These are phyloP conservation scores for Lipomyces chichibuensis DNA, from an alignment of 805 yeast genomes.

Conservation along the genomic window DNA sequence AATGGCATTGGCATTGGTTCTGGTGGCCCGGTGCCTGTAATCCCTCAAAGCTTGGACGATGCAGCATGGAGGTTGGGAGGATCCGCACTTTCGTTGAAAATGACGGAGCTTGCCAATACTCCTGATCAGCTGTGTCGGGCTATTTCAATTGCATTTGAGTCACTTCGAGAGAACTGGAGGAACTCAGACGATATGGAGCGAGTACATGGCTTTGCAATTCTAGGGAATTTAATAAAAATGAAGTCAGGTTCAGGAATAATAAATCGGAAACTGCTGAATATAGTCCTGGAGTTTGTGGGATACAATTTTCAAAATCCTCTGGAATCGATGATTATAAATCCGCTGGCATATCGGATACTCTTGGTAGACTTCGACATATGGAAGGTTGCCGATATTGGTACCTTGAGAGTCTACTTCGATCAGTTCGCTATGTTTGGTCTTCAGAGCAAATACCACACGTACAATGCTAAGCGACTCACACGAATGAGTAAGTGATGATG, in stretches of 20 bases:
- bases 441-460: constrained; percentile 54
- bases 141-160: constrained; percentile 49
- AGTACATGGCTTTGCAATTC: constrained; percentile 61
- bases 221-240: constrained; percentile 56
- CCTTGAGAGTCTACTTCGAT: constrained; percentile 56
- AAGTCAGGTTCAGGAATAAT: constrained; percentile 46
- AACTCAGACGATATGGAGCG: constrained; percentile 61
- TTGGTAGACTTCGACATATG: constrained; percentile 68
- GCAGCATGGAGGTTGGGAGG: constrained; percentile 54
- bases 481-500: constrained; percentile 52
- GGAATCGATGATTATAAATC: constrained; percentile 61
- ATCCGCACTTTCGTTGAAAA: constrained; percentile 50
- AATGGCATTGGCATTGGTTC: constrained; percentile 32
- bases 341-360: constrained; percentile 58
- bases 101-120: constrained; percentile 52
- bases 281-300: constrained; percentile 59
- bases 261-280: constrained; percentile 51
- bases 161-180: constrained; percentile 55
- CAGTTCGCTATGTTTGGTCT: constrained; percentile 60
- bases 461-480: constrained; percentile 57
- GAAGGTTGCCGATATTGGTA: constrained; percentile 49
- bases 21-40: constrained; percentile 33
- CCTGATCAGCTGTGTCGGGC: constrained; percentile 44
- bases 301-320: constrained; percentile 55
- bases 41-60: constrained; percentile 34